Evolutionary conservation across 2,329 filamentous ascomycete species (phyloP), one percentile per base, ranked within the genome.

Genomic region (Alternaria arborescens): DNA sequence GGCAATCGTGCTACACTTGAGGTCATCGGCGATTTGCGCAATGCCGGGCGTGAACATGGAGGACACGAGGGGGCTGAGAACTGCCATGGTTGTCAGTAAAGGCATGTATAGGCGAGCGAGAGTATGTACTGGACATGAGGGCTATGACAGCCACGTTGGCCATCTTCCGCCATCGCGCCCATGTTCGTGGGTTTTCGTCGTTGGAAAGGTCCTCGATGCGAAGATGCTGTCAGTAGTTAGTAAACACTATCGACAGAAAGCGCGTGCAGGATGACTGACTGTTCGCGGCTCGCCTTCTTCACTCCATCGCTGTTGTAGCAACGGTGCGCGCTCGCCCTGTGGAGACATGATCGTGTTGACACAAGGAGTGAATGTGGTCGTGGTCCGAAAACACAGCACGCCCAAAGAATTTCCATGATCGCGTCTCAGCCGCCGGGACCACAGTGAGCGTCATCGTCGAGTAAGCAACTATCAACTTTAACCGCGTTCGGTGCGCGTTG

Each of bases 1-100:
- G 10, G 72, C 73, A 12, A 79, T 76, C 2, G 73, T 71, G 6
- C 71, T 72, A 1, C 81, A 82, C 42, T 81, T 58, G 18, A 85
- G 74, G 28, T 81, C 80, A 46, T 81, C 71, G 3, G 83, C 83
- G 43, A 85, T 85, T 58, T 85, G 80, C 10, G 76, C 70, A 53
- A 85, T 84, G 1, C 82, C 83, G 0, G 83, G 83, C 1, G 82
- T 84, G 71, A 85, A 85, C 82, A 85, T 84, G 40, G 79, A 82
- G 20, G 78, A 81, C 1, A 82, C 82, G 20, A 84, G 76, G 0
- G 82, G 82, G 18, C 80, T 82, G 1, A 84, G 62, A 38, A 84
- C 78, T 80, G 8, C 22, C 38, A 52, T 18, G 22, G 24, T 22
- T 14, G 16, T 73, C 26, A 48, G 24, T 22, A 40, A 5, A 26